These are phyloP conservation scores for Rugonectria rugulosa DNA, from an alignment of 2,329 filamentous ascomycete genomes.

Conservation along the genomic window DNA sequence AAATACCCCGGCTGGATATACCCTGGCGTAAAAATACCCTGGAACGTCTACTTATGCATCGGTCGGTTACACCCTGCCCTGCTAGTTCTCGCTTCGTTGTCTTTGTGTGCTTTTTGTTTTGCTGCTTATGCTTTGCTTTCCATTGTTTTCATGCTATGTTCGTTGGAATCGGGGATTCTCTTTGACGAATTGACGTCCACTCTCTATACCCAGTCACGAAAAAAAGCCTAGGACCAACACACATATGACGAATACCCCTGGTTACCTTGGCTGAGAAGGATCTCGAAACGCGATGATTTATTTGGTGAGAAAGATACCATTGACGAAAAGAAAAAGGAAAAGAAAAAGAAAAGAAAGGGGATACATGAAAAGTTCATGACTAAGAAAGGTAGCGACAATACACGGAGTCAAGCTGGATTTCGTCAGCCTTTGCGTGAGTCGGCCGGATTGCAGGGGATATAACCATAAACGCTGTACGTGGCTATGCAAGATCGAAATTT, in stretches of 20 bases:
- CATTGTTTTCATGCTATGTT: slow-evolving; percentile 33
- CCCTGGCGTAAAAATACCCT: slow-evolving; percentile 68
- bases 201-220: slow-evolving; percentile 47
- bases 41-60: slow-evolving; percentile 55
- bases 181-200: slow-evolving; percentile 46
- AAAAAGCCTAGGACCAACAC: slow-evolving; percentile 41
- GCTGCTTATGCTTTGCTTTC: slow-evolving; percentile 31
- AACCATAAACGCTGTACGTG: too few species aligned
- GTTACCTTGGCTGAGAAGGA: slow-evolving; percentile 36
- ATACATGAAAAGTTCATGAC: slow-evolving; percentile 31
- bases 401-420: slow-evolving; percentile 32
- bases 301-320: slow-evolving; percentile 40
- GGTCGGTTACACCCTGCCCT: slow-evolving; percentile 53
- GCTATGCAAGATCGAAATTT: too few species aligned
- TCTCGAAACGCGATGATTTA: slow-evolving; percentile 34
- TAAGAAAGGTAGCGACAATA: slow-evolving; percentile 25
- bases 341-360: slow-evolving; percentile 31
- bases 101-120: slow-evolving; percentile 31
- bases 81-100: slow-evolving; percentile 40
- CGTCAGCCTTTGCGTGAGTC: too few species aligned
- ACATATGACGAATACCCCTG: slow-evolving; percentile 48
- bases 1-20: slow-evolving; percentile 72
- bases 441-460: too few species aligned
- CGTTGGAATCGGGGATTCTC: slow-evolving; percentile 39
- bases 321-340: slow-evolving; percentile 32